Base-by-base conservation (phyloP, 805 yeast genomes). In the Millerago galiae region DNA sequence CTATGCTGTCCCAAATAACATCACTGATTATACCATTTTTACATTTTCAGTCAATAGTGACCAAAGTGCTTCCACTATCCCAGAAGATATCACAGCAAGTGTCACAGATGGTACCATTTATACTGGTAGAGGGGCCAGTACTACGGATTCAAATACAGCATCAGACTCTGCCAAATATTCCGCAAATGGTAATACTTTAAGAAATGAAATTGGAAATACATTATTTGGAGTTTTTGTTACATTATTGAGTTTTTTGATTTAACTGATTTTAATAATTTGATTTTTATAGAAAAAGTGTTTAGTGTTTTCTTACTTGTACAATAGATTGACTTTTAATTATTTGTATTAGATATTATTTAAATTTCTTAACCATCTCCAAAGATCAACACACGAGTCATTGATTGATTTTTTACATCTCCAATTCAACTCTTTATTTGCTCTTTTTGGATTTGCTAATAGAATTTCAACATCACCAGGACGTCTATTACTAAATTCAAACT, bases 381-480 rank as follows among this genome's bases (percentile, higher is more conserved):
- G 66, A 58, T 83, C 91, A 37, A 58, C 60, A 59, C 91, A 83
- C 15, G 91, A 86, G 16, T 72, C 71, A 27, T 74, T 79, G 40
- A 85, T 68, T 10, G 75, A 54, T 16, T 73, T 59, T 49, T 72
- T 60, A 3, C 86, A 79, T 38, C 62, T 51, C 93, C 95, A 84
- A 29, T 70, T 55, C 45, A 85, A 70, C 63, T 85, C 93, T 3
- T 50, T 40, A 48, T 75, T 73, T 14, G 95, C 93, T 41, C 88
- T 70, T 10, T 69, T 63, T 12, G 88, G 79, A 55, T 77, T 72
- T 8, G 93, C 88, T 4, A 91, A 81, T 56, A 86, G 73, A 54
- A 83, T 70, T 34, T 83, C 68, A 16, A 84, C 95, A 59, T 85
- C 95, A 28, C 95, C 93, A 13, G 68, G 78, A 45, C 93, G 73